Conservation (phyloP, 345 rosid genomes). For the Moringa oleifera region DNA sequence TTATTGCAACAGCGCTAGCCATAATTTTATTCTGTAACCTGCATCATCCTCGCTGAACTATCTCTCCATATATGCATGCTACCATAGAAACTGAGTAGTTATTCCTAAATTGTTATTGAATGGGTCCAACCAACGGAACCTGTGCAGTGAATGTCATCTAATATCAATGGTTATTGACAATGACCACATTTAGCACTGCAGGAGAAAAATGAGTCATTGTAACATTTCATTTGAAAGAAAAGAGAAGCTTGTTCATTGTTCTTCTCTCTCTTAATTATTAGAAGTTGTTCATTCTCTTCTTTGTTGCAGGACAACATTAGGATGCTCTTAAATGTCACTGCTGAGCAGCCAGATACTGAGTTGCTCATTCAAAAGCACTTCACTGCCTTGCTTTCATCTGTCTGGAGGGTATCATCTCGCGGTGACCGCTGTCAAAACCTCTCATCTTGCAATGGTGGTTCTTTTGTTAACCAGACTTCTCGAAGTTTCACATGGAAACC, state of each 20-base stretch:
- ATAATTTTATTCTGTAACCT: neutral
- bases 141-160: too few relatives aligned
- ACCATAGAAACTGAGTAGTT: neutral
- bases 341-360: slow-evolving; percentile 81
- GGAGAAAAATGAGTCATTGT: too few relatives aligned
- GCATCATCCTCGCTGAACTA: too few relatives aligned
- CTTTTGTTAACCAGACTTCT: slow-evolving; percentile 29
- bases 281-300: too few relatives aligned
- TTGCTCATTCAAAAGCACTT: slow-evolving; percentile 91
- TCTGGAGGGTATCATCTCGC: slow-evolving; percentile 52
- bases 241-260: slow-evolving; percentile 15
- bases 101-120: too few relatives aligned
- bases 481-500: slow-evolving; percentile 35
- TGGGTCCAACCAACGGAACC: too few relatives aligned
- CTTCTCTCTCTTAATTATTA: too few relatives aligned
- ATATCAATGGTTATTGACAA: too few relatives aligned
- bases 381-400: slow-evolving; percentile 72
- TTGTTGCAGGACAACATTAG: slow-evolving; percentile 79
- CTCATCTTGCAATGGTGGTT: slow-evolving; percentile 42
- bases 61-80: neutral
- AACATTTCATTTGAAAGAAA: too few relatives aligned
- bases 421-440: slow-evolving; percentile 25
- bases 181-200: too few relatives aligned
- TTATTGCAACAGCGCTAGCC: neutral
- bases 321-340: slow-evolving; percentile 59